A percentile compares a stretch with the other conserved stretches of the same genome.
These are phyloP conservation scores for Puccinia coronata DNA, from an alignment of 1,284 basidiomycete species.

Conservation along the genomic window DNA sequence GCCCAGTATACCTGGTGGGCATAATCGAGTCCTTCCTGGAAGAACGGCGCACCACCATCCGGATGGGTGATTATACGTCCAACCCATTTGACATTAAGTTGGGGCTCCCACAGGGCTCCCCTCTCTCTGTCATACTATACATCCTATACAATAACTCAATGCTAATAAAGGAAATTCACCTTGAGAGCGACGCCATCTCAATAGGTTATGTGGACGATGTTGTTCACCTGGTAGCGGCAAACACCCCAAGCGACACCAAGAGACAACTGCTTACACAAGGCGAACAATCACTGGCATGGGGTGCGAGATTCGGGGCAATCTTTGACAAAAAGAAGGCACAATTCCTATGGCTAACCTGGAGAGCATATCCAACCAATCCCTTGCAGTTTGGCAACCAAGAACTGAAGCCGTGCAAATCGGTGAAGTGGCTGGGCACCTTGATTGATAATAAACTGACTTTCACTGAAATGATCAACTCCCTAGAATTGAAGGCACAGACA, in stretches of 20 bases:
- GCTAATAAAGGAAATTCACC: neutral
- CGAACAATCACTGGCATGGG: neutral
- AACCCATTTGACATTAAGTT: neutral
- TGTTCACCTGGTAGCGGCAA: conserved; percentile 11
- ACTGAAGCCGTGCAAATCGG: neutral
- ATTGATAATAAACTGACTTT: neutral
- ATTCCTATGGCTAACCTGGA: neutral
- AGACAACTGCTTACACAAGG: neutral
- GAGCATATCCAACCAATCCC: neutral
- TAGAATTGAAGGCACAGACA: neutral
- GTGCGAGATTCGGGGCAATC: neutral
- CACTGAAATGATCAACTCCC: neutral
- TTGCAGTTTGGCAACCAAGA: neutral
- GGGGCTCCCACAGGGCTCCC: conserved; percentile 23
- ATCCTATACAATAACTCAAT: conserved; percentile 21
- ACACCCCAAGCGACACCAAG: too few species aligned
- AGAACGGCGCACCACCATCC: neutral
- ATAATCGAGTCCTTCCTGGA: neutral
- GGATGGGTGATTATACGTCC: neutral
- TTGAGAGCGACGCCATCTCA: neutral
- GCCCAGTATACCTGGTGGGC: neutral
- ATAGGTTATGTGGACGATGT: conserved; percentile 24
- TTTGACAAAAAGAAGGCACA: neutral
- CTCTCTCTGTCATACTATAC: conserved; percentile 19
- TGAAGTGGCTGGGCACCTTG: neutral